Conservation (phyloP, 2,329 filamentous ascomycete genomes). For the Chalara sp. region DNA sequence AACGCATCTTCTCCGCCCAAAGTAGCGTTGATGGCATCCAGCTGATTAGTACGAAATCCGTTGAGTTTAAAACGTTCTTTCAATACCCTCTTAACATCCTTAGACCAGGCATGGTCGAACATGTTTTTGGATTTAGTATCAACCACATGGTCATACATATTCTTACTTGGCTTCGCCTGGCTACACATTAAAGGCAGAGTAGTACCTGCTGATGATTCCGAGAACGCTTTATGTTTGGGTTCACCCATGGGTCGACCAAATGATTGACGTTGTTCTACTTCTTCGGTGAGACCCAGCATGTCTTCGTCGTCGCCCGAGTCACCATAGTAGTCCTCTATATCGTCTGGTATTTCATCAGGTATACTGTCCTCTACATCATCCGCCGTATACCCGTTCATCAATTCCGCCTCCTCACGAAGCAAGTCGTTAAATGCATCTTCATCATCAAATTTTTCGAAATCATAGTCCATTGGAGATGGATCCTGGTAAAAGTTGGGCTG, state of each 20-base stretch:
- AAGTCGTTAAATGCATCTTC: slow-evolving; percentile 18
- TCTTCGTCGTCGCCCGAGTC: slow-evolving; percentile 27
- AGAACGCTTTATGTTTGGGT: slow-evolving; percentile 7
- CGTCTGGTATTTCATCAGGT: not conserved
- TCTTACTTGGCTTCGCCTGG: slow-evolving; percentile 7
- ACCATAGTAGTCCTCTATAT: slow-evolving; percentile 17
- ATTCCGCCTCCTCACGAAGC: slow-evolving; percentile 18
- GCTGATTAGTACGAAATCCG: slow-evolving; percentile 83
- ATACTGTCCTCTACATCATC: not conserved
- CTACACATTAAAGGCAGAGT: slow-evolving; percentile 9
- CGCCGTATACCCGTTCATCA: slow-evolving; percentile 3
- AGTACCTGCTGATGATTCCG: slow-evolving; percentile 13
- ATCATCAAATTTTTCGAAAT: slow-evolving; percentile 14
- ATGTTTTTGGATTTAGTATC: slow-evolving; percentile 36
- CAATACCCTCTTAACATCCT: slow-evolving; percentile 73
- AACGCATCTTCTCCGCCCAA: slow-evolving; percentile 83
- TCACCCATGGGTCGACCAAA: slow-evolving; percentile 18
- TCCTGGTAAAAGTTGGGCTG: slow-evolving; percentile 17
- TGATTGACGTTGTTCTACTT: slow-evolving; percentile 32
- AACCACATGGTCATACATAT: slow-evolving; percentile 24
- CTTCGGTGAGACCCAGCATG: slow-evolving; percentile 35
- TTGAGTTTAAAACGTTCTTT: slow-evolving; percentile 77
- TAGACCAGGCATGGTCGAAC: slow-evolving; percentile 74
- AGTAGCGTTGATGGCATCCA: slow-evolving; percentile 94
- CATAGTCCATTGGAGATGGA: slow-evolving; percentile 13